Evolutionary conservation across 1,284 basidiomycete genomes (phyloP), one percentile per base, ranked within the genome.

Genomic region (Cystobasidium slooffiae): DNA sequence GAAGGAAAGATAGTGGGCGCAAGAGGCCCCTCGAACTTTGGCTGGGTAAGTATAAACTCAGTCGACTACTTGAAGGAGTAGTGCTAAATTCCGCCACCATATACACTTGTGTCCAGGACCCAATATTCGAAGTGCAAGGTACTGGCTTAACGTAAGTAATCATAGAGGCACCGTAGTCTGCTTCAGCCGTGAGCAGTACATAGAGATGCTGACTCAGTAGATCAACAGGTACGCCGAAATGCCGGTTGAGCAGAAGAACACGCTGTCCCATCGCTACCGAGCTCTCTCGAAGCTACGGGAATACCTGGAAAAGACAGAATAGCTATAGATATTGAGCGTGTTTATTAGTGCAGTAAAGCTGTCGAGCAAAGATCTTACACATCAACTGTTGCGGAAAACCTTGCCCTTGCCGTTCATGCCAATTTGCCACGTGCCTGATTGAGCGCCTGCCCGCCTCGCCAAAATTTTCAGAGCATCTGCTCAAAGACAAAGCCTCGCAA

Each of bases 181-280:
- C 37, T 43, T 20, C 6, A 59, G 12, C 1, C 3, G 2, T 49
- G 2, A 6, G 56, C 22, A 44, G 22, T 9, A 43, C 1, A 2
- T 59, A 65, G 5, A 24, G 22, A n/a, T n/a, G 18, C 65, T 74
- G 75, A 59, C 43, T 51, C 16, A 74, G 56, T 43, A 44, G 10
- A 65, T 37, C 31, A 31, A 22, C 76, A 94, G 92, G 22, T 97
- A 96, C 78, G 95, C 94, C n/a, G 94, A 99, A 84, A 97, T 99
- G 94, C 86, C 87, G 62, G 82, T 85, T 1, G 88, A 88, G 52
- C 88, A 90, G 81, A 99, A 98, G 85, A 96, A 97, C 82, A 86
- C 85, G 76, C 87, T 97, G 55, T 96, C 93, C 1, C 96, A 98
- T 84, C 85, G 96, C 73, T 94, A 91, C 80, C 89, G 89, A 75